These are phyloP conservation scores for Heracleum sosnowskyi DNA, from an alignment of 129 eudicot species.

Conservation along the genomic window DNA sequence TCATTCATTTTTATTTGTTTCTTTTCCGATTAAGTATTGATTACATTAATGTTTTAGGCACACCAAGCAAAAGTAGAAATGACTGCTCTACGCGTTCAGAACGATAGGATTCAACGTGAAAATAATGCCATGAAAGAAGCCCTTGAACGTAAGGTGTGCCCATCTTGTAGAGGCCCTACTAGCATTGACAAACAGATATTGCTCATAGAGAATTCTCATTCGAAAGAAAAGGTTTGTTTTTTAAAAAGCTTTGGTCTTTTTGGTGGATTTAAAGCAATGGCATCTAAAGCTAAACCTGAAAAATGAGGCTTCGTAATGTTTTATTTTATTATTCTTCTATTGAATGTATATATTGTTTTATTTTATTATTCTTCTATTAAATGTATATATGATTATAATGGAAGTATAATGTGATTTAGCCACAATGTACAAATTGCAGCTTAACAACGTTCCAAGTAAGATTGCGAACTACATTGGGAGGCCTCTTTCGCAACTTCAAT, in stretches of 20 bases:
- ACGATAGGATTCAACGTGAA: constrained; percentile 55
- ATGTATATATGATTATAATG: not conserved
- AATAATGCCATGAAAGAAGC: constrained; percentile 60
- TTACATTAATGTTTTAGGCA: constrained; percentile 33
- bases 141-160: constrained; percentile 58
- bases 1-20: not conserved
- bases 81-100: constrained; percentile 50
- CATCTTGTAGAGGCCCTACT: constrained; percentile 65
- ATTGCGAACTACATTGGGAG: no score
- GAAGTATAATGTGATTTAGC: not conserved
- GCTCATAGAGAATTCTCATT: constrained; percentile 52
- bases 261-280: not conserved
- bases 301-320: no score
- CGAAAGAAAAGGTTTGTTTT: constrained; percentile 74
- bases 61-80: constrained; percentile 59
- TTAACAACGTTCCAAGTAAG: constrained; percentile 44
- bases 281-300: not conserved
- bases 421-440: constrained; percentile 38
- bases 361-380: no score
- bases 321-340: no score
- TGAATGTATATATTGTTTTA: no score
- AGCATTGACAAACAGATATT: constrained; percentile 55
- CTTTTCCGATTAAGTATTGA: not conserved
- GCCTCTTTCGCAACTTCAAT: no score
- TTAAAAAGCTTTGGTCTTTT: no score